Base-by-base conservation (phyloP, 257 asterid species). In the Ophiorrhiza pumila region DNA sequence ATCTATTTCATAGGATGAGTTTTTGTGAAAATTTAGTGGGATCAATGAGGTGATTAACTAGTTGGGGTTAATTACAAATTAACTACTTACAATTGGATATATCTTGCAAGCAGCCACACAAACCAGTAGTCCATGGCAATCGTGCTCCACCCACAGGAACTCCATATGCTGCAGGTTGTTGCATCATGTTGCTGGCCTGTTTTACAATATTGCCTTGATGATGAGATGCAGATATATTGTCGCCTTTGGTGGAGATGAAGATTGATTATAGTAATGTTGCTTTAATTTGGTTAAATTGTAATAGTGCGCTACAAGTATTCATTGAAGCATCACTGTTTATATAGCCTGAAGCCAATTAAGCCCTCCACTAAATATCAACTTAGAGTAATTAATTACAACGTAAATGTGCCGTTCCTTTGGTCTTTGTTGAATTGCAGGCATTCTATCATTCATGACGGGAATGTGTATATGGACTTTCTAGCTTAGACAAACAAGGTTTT, bases 91-190 rank as follows among this genome's bases (percentile, higher is more conserved):
- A 78, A 71, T 68, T 78, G 61, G 82, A 78, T 64, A 29, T 27
- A 43, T 78, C 82, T 17, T 78, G 79, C 63, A 45, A 78, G 39
- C 82, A 73, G 43, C 72, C 82, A 43, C 79, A 67, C 77, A 75
- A 70, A 35, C 76, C 70, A 27, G 79, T 70, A 14, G 79, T 59
- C 79, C 79, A 79, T 29, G 67, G 74, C n/a, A 69, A 68, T 37
- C 76, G 76, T 29, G 31, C 68, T 12, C 58, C 75, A 7, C 43
- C 18, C 11, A 70, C 67, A 1, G 76, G 76, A 50, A 72, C 66
- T 58, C 70, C 79, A 11, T 41, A 64, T 41, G 47, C 57, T 9
- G n/a, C n/a, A n/a, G 32, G 39, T 23, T 32, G 61, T 32, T 72
- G 76, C 9, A 15, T 20, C 41, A 25, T 23, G 42, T 23, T n/a